Evolutionary conservation across 108 stramenopile species (phyloP).

Genomic region (Conticribra guillardii): DNA sequence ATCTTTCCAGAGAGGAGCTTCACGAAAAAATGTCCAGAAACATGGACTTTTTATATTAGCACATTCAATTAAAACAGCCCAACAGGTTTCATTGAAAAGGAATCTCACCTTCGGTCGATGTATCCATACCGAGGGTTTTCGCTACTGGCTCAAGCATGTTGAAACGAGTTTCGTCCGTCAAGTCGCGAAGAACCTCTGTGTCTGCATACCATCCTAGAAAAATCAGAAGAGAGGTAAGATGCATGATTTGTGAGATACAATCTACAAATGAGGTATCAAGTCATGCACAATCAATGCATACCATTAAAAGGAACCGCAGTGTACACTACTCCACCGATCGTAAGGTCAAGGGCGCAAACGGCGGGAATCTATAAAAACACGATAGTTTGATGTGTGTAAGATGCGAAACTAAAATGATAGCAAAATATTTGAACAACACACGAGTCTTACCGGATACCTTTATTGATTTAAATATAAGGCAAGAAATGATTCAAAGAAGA

Average conservation of each 20-base stretch:
- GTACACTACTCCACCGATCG: slow-evolving; percentile 41
- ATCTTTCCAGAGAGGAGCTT: slow-evolving; percentile 21
- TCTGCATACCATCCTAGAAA: slow-evolving; percentile 37
- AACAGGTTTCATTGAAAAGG: too few species aligned
- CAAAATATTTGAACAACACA: not conserved
- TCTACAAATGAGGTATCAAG: too few species aligned
- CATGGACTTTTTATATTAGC: too few species aligned
- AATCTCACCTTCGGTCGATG: not conserved
- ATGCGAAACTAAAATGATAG: not conserved
- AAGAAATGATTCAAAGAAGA: too few species aligned
- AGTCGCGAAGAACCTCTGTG: slow-evolving; percentile 36
- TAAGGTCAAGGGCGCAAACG: slow-evolving; percentile 31
- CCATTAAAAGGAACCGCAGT: slow-evolving; percentile 44
- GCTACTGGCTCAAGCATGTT: slow-evolving; percentile 28
- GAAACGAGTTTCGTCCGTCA: slow-evolving; percentile 31
- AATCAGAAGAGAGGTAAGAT: not conserved
- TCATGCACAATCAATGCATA: too few species aligned
- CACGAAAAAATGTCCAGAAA: too few species aligned
- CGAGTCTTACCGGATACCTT: slow-evolving; percentile 2
- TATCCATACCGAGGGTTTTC: slow-evolving; percentile 15
- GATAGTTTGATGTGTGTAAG: not conserved
- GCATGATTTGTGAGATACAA: too few species aligned
- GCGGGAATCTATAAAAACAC: slow-evolving; percentile 8
- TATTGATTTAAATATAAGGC: not conserved
- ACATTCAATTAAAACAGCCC: too few species aligned